These are phyloP conservation scores for Ampelocalamus luodianensis DNA, from an alignment of 176 grass and related monocot genomes.

Conservation along the genomic window DNA sequence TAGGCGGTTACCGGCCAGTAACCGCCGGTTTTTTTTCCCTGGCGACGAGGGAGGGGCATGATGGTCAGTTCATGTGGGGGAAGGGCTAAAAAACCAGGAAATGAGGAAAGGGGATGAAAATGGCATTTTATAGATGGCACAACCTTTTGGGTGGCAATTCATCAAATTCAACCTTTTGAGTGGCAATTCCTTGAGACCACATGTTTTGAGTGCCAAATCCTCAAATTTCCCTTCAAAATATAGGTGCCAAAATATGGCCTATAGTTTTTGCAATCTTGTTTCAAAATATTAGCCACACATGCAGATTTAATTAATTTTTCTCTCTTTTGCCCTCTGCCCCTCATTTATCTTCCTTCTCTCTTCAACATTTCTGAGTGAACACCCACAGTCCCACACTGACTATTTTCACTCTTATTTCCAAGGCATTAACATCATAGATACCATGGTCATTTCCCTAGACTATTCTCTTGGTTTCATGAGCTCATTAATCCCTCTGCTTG, in stretches of 20 bases:
- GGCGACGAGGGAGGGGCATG: too few relatives aligned
- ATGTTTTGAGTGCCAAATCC: too few relatives aligned
- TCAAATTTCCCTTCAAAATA: not conserved
- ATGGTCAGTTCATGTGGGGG: too few relatives aligned
- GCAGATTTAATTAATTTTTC: not conserved
- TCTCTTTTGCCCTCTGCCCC: too few relatives aligned
- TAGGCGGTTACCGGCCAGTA: too few relatives aligned
- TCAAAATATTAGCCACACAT: not conserved
- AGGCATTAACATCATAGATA: not conserved
- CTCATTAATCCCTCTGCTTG: not conserved
- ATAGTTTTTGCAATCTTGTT: not conserved
- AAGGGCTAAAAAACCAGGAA: too few relatives aligned
- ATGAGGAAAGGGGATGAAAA: too few relatives aligned
- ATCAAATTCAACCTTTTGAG: too few relatives aligned
- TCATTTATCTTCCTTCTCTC: not conserved
- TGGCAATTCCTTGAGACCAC: too few relatives aligned
- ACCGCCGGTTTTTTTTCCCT: too few relatives aligned
- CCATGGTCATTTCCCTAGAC: not conserved
- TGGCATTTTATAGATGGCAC: too few relatives aligned
- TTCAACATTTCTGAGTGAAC: not conserved
- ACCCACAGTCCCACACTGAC: not conserved
- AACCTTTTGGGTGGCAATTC: too few relatives aligned
- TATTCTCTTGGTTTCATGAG: not conserved
- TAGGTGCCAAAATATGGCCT: not conserved
- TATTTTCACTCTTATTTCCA: not conserved